Conservation (phyloP, 176 grass and related monocot species). For the Triticum timopheevii region DNA sequence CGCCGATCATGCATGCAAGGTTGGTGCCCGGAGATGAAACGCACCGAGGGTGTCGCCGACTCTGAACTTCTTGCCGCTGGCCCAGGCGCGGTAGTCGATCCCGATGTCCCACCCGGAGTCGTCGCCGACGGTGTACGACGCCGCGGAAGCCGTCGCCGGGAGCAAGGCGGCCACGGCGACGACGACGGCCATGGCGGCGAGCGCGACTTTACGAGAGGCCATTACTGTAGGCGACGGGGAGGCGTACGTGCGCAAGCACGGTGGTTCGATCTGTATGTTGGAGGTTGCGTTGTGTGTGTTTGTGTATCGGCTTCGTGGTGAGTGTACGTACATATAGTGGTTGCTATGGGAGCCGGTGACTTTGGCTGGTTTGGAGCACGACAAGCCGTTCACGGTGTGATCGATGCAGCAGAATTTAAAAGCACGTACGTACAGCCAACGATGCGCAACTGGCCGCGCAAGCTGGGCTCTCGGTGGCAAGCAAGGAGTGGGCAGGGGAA, state of each 20-base stretch:
- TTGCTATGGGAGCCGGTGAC: background rate
- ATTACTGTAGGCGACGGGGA: background rate
- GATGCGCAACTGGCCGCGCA: background rate
- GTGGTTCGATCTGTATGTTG: background rate
- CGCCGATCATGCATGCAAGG: background rate
- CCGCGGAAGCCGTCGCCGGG: background rate
- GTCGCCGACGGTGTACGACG: slow-evolving; percentile 17
- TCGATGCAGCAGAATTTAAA: background rate
- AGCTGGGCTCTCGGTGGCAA: background rate
- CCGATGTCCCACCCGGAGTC: slow-evolving; percentile 32
- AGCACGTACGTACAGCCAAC: background rate
- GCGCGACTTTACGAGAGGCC: background rate
- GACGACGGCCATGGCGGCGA: background rate
- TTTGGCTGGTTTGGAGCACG: background rate
- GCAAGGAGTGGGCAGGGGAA: background rate
- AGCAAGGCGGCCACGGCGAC: background rate
- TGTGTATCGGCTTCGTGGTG: background rate
- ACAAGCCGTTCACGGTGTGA: background rate
- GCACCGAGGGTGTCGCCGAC: slow-evolving; percentile 50
- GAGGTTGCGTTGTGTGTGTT: too few species aligned
- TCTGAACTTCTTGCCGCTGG: slow-evolving; percentile 38
- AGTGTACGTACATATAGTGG: background rate
- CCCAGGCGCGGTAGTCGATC: slow-evolving; percentile 34
- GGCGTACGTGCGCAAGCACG: background rate
- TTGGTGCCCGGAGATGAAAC: too few species aligned